Evolutionary conservation across 768 basidiomycete genomes (phyloP), one percentile per base, ranked within the genome.

Genomic region (Hemileccinum impolitum): DNA sequence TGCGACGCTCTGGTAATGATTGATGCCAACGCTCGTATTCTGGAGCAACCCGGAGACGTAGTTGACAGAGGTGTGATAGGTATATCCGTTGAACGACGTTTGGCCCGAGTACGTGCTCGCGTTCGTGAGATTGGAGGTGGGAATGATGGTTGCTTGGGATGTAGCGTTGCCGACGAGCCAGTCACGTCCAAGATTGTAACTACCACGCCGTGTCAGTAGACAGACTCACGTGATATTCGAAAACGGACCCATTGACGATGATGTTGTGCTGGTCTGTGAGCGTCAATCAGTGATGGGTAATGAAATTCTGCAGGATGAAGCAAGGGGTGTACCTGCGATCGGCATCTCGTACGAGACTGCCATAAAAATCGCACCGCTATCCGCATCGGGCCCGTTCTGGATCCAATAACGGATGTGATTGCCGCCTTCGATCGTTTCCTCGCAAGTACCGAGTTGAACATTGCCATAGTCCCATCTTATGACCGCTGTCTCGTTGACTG

Each of bases 371-470:
- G 87, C 88, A 30, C 85, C 79, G 49, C 86, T 86, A 58, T 90
- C 74, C 6, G 72, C 83, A 3, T 65, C 25, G 12, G 70, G 52
- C 0, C 90, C 91, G 50, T 89, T 76, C 70, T 94, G 93, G 6
- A 75, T 67, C 92, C 91, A 94, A 65, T 93, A 94, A 35, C 93
- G 80, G 62, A 93, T 81, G 62, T 96, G 93, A 60, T 88, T 79
- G 6, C 94, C 94, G 2, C 93, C 93, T 56, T 88, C 62, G 36
- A 94, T 77, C 2, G 90, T 88, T 68, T 96, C 93, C 56, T 78
- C 71, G 68, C 94, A 95, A 1, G 92, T 80, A 0, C 94, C 94
- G n/a, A 94, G 66, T 44, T 81, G 71, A 1, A 83, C 79, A 57
- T 95, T 82, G 8, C 81, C 82, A 64, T 90, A 97, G 62, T 93